phyloP scores from a whole-genome alignment of 306 rosid species.

The Casuarina glauca region DNA sequence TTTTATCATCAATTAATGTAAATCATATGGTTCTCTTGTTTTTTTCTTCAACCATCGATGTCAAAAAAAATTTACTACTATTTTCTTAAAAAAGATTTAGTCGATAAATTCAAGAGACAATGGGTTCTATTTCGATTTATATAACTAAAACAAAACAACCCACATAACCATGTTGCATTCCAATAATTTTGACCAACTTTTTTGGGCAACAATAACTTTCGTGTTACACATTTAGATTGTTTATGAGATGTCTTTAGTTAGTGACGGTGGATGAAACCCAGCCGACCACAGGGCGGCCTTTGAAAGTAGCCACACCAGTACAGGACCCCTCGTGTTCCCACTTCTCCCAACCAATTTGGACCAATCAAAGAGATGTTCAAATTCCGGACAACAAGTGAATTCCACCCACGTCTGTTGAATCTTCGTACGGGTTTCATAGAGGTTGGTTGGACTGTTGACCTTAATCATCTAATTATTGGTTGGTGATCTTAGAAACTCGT shows the following conservation, averaged over 20 bases:
- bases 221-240: too few species aligned
- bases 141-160: too few species aligned
- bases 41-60: too few species aligned
- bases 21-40: too few species aligned
- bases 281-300: slow-evolving; percentile 29
- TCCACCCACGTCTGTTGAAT: background rate
- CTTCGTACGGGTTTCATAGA: slow-evolving; percentile 1
- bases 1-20: too few species aligned
- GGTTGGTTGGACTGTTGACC: slow-evolving; percentile 36
- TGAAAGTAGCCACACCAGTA: background rate
- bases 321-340: background rate
- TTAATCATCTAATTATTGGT: slow-evolving; percentile 23
- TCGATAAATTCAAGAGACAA: too few species aligned
- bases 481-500: slow-evolving; percentile 28
- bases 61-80: too few species aligned
- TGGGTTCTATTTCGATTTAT: too few species aligned
- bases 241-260: background rate
- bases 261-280: slow-evolving; percentile 1
- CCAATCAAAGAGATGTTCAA: background rate
- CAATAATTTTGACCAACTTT: too few species aligned
- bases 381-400: background rate
- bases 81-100: too few species aligned
- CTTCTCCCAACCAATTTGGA: background rate
- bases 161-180: too few species aligned
- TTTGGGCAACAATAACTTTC: too few species aligned